A percentile compares a stretch with the other conserved stretches of the same genome.
phyloP scores from a whole-genome alignment of 2,329 filamentous ascomycete genomes.

The Cercospora zeae-maydis region DNA sequence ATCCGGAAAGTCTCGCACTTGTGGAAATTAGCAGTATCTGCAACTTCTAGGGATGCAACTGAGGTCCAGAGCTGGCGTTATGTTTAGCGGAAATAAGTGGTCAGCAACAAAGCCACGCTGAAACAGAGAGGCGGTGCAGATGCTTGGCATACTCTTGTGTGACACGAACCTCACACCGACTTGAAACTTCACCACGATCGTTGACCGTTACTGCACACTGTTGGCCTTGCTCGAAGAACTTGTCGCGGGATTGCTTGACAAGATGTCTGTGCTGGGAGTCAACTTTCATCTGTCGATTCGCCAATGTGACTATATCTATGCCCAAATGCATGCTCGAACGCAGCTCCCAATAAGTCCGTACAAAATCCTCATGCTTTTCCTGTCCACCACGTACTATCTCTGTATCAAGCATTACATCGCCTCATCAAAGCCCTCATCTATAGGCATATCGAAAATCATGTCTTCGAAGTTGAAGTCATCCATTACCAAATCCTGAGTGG shows the following conservation, averaged over 20 bases:
- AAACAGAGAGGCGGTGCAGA: constrained; percentile 1
- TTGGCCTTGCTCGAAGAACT: not conserved
- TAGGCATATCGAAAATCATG: constrained; percentile 30
- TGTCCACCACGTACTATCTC: not conserved
- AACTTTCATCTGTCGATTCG: not conserved
- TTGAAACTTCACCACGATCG: not conserved
- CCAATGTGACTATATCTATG: not conserved
- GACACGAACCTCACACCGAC: not conserved
- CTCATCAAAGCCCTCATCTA: constrained; percentile 17
- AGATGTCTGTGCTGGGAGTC: not conserved
- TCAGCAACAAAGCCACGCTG: not conserved
- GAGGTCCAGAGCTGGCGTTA: not conserved
- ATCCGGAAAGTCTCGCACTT: too few species aligned
- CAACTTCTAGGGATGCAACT: not conserved
- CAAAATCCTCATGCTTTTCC: not conserved
- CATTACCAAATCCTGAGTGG: constrained; percentile 21
- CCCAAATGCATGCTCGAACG: not conserved
- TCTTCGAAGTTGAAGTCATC: constrained; percentile 26
- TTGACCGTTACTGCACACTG: not conserved
- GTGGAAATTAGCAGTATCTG: not conserved
- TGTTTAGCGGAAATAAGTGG: constrained; percentile 1
- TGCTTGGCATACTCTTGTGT: constrained; percentile 4
- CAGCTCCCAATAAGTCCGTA: not conserved
- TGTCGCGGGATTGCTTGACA: not conserved
- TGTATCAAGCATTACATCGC: not conserved